These are phyloP conservation scores for Sphenostylis stenocarpa DNA, from an alignment of 306 rosid genomes.

Conservation along the genomic window DNA sequence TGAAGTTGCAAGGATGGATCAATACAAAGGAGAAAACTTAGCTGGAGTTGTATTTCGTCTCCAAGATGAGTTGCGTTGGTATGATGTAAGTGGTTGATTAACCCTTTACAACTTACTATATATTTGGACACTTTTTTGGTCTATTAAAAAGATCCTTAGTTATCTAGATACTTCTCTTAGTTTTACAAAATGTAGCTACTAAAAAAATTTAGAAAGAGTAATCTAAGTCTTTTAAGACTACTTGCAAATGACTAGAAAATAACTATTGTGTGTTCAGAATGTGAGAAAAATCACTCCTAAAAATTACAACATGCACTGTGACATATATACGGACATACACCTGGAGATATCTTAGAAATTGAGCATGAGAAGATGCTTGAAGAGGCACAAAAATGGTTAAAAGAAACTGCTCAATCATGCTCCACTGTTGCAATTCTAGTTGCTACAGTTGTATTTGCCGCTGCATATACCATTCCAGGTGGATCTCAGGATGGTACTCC, in stretches of 20 bases:
- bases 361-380: background rate
- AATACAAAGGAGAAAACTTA: background rate
- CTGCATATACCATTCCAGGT: conserved; percentile 39
- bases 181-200: no score
- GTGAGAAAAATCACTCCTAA: conserved; percentile 2
- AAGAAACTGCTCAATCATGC: conserved; percentile 31
- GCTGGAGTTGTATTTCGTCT: conserved; percentile 34
- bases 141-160: no score
- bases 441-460: conserved; percentile 39
- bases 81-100: conserved; percentile 3
- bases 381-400: conserved; percentile 32
- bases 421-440: conserved; percentile 35
- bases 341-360: conserved; percentile 5
- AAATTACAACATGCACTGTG: conserved; percentile 21
- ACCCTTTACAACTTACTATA: background rate
- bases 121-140: background rate
- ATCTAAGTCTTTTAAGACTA: no score
- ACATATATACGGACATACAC: background rate
- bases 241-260: background rate
- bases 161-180: no score
- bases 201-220: no score
- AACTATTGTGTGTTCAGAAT: conserved; percentile 11
- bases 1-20: conserved; percentile 21
- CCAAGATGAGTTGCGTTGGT: conserved; percentile 46
- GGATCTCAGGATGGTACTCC: conserved; percentile 28